Base-by-base conservation (phyloP, 345 rosid species). In the Psidium friedrichsthalianum region DNA sequence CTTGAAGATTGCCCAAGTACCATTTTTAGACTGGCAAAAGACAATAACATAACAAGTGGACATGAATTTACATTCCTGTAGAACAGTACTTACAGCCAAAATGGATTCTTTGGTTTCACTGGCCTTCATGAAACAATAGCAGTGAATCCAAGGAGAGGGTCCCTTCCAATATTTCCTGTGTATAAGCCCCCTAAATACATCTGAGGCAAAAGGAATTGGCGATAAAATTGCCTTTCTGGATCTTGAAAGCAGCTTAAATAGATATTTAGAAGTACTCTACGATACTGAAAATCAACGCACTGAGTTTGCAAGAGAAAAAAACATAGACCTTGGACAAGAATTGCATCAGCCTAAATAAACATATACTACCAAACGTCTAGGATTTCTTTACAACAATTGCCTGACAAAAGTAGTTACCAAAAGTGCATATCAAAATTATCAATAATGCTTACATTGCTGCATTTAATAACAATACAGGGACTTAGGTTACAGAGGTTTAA, bases 41-140 rank as follows among this genome's bases (percentile, higher is more conserved):
- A 36, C 27, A 20, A 84, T 69, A 69, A 86, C 84, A 74, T 53
- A 58, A 78, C 44, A 4, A 10, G 78, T 2, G 24, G 6, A 69
- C 47, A 32, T 59, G 24, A 80, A 74, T 86, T 27, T 12, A 74
- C 24, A 1, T 69, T 8, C 57, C 36, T 32, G 24, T 44, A 82
- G 16, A 76, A 85, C 52, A 85, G 84, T 58, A 84, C 95, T 90
- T 92, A 94, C 98, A 4, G 91, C 88, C 86, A 92, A 82, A 74
- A 93, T 93, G 22, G 87, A 81, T 84, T 97, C 98, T 85, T 87
- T 61, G 51, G 95, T 93, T 91, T 95, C 98, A 83, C 85, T 93
- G 83, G 98, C 96, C 86, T 95, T 90, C 47, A 97, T 92, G 86
- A 97, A 97, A 89, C 98, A 97, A 74, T 97, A 97, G 93, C 96